Conservation (phyloP, 495 filamentous ascomycete species). For the Lichenothelia convexa region DNA sequence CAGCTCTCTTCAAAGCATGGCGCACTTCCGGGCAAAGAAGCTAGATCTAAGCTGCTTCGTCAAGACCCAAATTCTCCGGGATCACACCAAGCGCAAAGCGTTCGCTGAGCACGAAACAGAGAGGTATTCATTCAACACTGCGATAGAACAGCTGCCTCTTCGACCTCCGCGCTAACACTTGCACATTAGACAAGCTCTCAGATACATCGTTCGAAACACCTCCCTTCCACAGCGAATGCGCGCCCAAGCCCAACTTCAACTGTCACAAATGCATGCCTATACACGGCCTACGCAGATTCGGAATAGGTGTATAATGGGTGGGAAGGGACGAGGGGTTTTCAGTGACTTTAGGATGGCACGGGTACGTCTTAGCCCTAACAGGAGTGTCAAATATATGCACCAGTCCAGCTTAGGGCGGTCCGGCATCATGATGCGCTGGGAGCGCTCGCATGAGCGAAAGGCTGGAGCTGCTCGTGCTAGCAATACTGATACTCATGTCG, state of each 20-base stretch:
- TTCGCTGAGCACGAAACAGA: slow-evolving; percentile 72
- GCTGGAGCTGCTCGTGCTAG: too few relatives aligned
- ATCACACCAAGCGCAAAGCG: slow-evolving; percentile 88
- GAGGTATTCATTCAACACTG: slow-evolving; percentile 33
- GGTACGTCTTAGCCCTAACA: slow-evolving; percentile 35
- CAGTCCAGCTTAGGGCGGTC: too few relatives aligned
- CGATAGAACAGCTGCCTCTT: not conserved
- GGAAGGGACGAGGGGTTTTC: slow-evolving; percentile 68
- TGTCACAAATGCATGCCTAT: slow-evolving; percentile 87
- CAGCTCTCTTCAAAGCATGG: slow-evolving; percentile 30
- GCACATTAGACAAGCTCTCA: slow-evolving; percentile 65
- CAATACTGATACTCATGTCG: slow-evolving; percentile 10
- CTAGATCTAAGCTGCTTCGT: slow-evolving; percentile 71
- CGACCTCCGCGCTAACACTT: not conserved
- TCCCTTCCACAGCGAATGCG: slow-evolving; percentile 61
- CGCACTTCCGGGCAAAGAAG: slow-evolving; percentile 70
- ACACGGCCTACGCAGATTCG: slow-evolving; percentile 83
- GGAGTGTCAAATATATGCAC: not conserved
- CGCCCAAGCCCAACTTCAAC: slow-evolving; percentile 77
- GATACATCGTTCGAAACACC: slow-evolving; percentile 87
- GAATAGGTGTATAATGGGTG: slow-evolving; percentile 79
- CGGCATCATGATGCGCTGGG: not conserved
- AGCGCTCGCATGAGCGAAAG: too few relatives aligned
- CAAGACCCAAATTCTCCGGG: slow-evolving; percentile 69
- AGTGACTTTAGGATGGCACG: slow-evolving; percentile 78